These are phyloP conservation scores for Bipolaris sorokiniana DNA, from an alignment of 2,329 filamentous ascomycete species.

Conservation along the genomic window DNA sequence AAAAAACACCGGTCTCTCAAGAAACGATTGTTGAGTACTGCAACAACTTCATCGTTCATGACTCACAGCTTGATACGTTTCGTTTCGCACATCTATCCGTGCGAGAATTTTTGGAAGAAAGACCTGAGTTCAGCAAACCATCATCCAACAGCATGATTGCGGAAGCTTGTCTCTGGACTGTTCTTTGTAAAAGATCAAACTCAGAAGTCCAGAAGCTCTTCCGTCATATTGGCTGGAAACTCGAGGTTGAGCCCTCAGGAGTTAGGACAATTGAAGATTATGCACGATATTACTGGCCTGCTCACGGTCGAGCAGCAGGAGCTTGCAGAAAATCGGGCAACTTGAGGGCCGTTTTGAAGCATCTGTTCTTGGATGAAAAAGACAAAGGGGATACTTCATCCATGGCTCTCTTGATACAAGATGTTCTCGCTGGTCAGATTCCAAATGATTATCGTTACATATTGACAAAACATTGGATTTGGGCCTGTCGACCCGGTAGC, in stretches of 20 bases:
- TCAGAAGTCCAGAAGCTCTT: background rate
- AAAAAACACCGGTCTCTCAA: background rate
- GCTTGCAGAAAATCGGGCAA: background rate
- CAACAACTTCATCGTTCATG: slow-evolving; percentile 38
- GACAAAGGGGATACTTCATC: background rate
- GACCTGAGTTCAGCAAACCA: slow-evolving; percentile 4
- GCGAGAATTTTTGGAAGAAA: slow-evolving; percentile 34
- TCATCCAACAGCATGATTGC: background rate
- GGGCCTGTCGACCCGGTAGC: background rate
- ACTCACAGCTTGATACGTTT: slow-evolving; percentile 32
- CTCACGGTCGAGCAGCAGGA: background rate
- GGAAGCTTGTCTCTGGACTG: background rate
- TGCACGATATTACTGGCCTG: background rate
- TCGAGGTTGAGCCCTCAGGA: background rate
- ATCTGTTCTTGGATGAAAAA: background rate
- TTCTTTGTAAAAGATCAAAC: background rate
- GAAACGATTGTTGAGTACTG: slow-evolving; percentile 22
- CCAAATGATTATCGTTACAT: no score
- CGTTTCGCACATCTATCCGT: slow-evolving; percentile 45
- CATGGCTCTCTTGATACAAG: background rate
- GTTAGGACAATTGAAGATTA: no score
- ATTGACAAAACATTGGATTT: background rate
- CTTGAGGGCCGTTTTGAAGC: background rate
- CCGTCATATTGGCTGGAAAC: background rate
- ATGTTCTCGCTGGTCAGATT: no score